Evolutionary conservation across 2,329 filamentous ascomycete genomes (phyloP).

Genomic region (Lasiodiplodia citricola): DNA sequence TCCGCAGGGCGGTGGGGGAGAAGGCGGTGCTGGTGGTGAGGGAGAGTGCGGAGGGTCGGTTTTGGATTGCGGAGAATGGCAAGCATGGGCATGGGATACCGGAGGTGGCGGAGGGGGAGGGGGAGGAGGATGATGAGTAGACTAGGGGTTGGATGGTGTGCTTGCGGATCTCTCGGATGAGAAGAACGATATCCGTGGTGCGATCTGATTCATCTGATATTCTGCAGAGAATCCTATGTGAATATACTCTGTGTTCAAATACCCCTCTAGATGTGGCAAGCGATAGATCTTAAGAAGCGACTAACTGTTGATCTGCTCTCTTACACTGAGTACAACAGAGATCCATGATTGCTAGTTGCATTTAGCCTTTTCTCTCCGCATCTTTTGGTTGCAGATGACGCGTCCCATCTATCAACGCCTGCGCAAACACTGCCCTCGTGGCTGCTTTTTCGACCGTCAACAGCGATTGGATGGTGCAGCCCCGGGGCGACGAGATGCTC

Average conservation of each 20-base stretch:
- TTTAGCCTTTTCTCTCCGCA: too few species aligned
- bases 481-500: not conserved
- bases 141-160: too few species aligned
- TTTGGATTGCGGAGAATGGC: not conserved
- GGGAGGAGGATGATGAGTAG: not conserved
- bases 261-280: too few species aligned
- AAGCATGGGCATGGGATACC: not conserved
- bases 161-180: too few species aligned
- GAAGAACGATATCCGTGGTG: too few species aligned
- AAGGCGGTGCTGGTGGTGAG: not conserved
- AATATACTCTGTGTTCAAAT: too few species aligned
- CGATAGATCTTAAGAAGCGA: too few species aligned
- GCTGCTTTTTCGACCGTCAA: not conserved
- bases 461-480: not conserved
- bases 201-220: too few species aligned
- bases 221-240: too few species aligned
- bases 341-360: too few species aligned
- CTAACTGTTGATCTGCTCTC: too few species aligned
- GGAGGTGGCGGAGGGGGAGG: not conserved
- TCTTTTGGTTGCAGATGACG: not conserved
- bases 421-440: constrained; percentile 2
- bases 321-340: too few species aligned
- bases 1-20: not conserved
- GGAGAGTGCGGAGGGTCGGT: not conserved
- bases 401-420: not conserved